These are phyloP conservation scores for Eutrema yunnanense DNA, from an alignment of 345 rosid genomes.

Conservation along the genomic window DNA sequence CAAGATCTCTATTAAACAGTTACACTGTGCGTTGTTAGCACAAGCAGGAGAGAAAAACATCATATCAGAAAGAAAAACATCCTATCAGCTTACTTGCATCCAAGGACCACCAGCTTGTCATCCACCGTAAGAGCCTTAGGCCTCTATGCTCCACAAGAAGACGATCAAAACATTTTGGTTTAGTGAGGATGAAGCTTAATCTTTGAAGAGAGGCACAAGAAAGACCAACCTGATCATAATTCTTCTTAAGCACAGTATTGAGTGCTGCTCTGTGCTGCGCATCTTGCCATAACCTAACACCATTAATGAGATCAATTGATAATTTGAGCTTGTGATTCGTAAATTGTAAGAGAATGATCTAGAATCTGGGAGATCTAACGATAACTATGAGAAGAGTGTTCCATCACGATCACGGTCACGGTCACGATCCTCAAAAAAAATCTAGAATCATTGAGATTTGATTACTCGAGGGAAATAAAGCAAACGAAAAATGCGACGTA, in stretches of 20 bases:
- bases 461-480: not conserved
- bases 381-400: not conserved
- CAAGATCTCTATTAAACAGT: slow-evolving; percentile 63
- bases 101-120: slow-evolving; percentile 67
- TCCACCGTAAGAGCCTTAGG: slow-evolving; percentile 90
- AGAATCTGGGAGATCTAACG: slow-evolving; percentile 5
- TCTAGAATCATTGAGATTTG: not conserved
- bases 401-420: not conserved
- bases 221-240: slow-evolving; percentile 54
- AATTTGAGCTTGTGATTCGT: not conserved
- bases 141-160: slow-evolving; percentile 42
- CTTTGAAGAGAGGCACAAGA: not conserved
- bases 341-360: not conserved
- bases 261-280: slow-evolving; percentile 72
- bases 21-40: not conserved
- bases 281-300: slow-evolving; percentile 89
- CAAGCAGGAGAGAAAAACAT: not conserved
- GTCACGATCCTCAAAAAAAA: not conserved
- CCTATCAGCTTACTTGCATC: slow-evolving; percentile 71
- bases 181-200: not conserved
- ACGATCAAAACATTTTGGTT: not conserved
- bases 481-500: slow-evolving; percentile 13
- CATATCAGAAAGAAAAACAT: not conserved
- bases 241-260: slow-evolving; percentile 55
- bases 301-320: not conserved